Conservation (phyloP, 345 rosid genomes). For the Iberis pinnata region DNA sequence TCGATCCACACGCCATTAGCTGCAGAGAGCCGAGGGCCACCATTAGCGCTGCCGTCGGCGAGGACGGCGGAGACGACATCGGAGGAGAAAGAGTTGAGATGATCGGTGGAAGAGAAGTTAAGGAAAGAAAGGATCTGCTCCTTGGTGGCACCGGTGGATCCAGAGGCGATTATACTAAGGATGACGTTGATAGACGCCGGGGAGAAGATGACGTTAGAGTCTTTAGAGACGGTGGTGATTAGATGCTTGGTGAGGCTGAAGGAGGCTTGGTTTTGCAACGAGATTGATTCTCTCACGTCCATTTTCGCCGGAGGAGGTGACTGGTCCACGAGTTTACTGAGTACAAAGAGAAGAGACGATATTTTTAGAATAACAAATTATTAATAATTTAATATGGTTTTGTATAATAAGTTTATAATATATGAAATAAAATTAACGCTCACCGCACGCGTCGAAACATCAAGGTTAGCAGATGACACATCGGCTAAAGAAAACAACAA, state of each 20-base stretch:
- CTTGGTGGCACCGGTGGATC: constrained; percentile 52
- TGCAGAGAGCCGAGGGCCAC: constrained; percentile 59
- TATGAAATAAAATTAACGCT: too few species aligned
- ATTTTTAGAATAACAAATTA: background rate
- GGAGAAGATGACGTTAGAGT: constrained; percentile 59
- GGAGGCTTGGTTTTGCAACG: constrained; percentile 50
- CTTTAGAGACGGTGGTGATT: constrained; percentile 39
- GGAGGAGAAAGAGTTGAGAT: constrained; percentile 49
- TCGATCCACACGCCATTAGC: constrained; percentile 73
- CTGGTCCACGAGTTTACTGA: constrained; percentile 16
- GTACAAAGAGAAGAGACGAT: background rate
- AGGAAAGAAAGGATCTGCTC: constrained; percentile 81
- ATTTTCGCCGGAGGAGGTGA: constrained; percentile 34
- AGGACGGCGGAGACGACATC: constrained; percentile 53
- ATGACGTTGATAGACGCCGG: constrained; percentile 69
- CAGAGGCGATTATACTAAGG: constrained; percentile 64
- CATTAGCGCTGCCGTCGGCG: constrained; percentile 55
- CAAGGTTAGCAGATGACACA: too few species aligned
- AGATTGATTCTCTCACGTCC: constrained; percentile 56
- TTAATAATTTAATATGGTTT: too few species aligned
- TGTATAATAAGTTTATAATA: too few species aligned
- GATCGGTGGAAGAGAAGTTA: constrained; percentile 44
- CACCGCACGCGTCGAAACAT: too few species aligned
- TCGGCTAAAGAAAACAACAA: too few species aligned
- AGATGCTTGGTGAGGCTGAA: constrained; percentile 42